Evolutionary conservation across 2,329 filamentous ascomycete species (phyloP), one percentile per base, ranked within the genome.

Genomic region (Cladophialophora psammophila): DNA sequence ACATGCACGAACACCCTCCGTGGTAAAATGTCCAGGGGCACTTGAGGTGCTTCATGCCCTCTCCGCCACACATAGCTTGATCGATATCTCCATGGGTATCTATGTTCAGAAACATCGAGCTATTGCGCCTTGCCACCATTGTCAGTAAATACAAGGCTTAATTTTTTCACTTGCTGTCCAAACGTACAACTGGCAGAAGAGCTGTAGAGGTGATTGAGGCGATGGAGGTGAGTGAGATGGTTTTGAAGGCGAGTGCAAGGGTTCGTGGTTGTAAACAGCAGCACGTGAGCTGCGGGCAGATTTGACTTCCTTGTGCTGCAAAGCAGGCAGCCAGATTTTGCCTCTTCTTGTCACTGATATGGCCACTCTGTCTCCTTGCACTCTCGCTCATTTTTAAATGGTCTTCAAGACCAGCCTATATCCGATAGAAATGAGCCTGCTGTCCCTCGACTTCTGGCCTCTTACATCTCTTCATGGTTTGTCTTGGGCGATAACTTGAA

Each of bases 311-410:
- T 26, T 26, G 26, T 26, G 26, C 26, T 3, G 45, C 12, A n/a
- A 65, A 58, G n/a, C 60, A 68, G 66, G 66, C 63, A 68, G 59
- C 66, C 64, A 66, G 26, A 38, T 42, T 60, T 36, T 34, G 50
- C 59, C 42, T 42, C 40, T 15, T 48, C n/a, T 48, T 48, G 38
- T 32, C 55, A n/a, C 6, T 32, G 13, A 48, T 65, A 56, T 66
- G 63, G 66, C 66, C 66, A 68, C 66, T 57, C 54, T 68, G 63
- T 65, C 66, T 63, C 59, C 35, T 68, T 56, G 50, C 18, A 20
- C 18, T 26, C 18, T 26, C 40, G 5, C 40, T 18, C n/a, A 18
- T 45, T 45, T 40, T 18, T 26, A 26, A 26, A 2, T 3, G 26
- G 18, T 20, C 40, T 45, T 3, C 45, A 3, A 10, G 18, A 26